Base-by-base conservation (phyloP, 2,329 filamentous ascomycete genomes). In the Aureobasidium lini region DNA sequence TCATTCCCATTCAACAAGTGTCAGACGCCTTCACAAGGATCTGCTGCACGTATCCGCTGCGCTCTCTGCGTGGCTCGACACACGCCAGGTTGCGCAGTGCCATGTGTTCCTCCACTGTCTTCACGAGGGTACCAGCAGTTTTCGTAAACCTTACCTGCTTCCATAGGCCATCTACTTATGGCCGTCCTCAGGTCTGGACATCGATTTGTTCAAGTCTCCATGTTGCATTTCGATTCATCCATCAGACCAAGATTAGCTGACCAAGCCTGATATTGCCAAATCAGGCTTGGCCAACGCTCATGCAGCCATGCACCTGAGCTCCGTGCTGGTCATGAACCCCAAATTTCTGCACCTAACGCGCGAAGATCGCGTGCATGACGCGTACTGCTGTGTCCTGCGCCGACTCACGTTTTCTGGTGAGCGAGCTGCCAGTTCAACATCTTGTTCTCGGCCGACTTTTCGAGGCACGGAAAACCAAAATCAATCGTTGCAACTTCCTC, bases 301-400 rank as follows among this genome's bases (percentile, higher is more conserved):
- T 57, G 54, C 43, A 48, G 52, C 52, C n/a, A 47, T 40, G 54
- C 54, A 48, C 40, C 39, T 46, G 52, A 56, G 52, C 40, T 46
- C 39, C 29, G 16, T 43, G 15, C 29, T 54, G 50, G 39, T 56
- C 40, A 56, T 29, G n/a, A 56, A n/a, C 37, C 52, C 39, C 23
- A 23, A 36, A 56, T 23, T 18, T 37, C 40, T 56, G 43, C 54
- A 48, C 34, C 23, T 43, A 47, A 48, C 54, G 54, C 52, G 52
- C 52, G 31, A 46, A 37, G 40, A 57, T 57, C 52, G 52, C 54
- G 54, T 57, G 42, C 42, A 57, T 57, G 54, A 57, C 54, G 54
- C 54, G 54, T 48, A 48, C 54, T 57, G 32, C 29, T 48, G 29
- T 31, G n/a, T 18, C 10, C 29, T 52, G 34, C 47, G 32, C 32